Conservation (phyloP, 1,284 basidiomycete species). For the Austroboletus niveus region DNA sequence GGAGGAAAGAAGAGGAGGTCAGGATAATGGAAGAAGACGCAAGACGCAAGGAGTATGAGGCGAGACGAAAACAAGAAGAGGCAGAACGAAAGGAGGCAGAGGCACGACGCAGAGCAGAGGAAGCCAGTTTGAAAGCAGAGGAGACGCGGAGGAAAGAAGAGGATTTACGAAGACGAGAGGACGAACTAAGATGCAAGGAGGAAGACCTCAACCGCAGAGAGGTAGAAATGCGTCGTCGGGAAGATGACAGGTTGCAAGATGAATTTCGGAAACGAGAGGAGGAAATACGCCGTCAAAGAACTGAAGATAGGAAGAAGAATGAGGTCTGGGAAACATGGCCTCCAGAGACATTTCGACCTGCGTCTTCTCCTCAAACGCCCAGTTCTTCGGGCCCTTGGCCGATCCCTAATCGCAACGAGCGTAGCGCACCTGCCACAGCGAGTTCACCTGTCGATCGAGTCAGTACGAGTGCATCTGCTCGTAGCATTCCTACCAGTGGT, state of each 20-base stretch:
- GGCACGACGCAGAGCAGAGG: constrained; percentile 30
- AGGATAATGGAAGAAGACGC: constrained; percentile 32
- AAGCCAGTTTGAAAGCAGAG: constrained; percentile 24
- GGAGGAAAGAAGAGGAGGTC: constrained; percentile 31
- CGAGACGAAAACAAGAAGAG: constrained; percentile 34
- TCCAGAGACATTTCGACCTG: constrained; percentile 24
- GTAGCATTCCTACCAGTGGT: constrained; percentile 16
- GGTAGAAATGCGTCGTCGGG: constrained; percentile 29
- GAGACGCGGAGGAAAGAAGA: constrained; percentile 31
- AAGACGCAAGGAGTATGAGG: constrained; percentile 24
- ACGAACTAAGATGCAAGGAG: constrained; percentile 16
- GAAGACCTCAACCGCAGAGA: constrained; percentile 36
- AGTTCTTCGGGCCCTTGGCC: constrained; percentile 31
- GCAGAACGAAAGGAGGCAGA: constrained; percentile 28
- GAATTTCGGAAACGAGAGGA: constrained; percentile 46
- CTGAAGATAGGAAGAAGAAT: constrained; percentile 42
- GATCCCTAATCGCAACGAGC: constrained; percentile 30
- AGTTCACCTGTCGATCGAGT: constrained; percentile 29
- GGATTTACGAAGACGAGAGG: constrained; percentile 15
- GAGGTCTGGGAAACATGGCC: constrained; percentile 32
- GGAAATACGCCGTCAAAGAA: constrained; percentile 41
- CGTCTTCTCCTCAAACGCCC: constrained; percentile 25
- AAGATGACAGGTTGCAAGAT: constrained; percentile 28
- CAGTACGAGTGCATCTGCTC: constrained; percentile 27
- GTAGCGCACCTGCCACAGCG: constrained; percentile 16